Base-by-base conservation (phyloP, 1,284 basidiomycete genomes). In the Ceratobasidium sp. region DNA sequence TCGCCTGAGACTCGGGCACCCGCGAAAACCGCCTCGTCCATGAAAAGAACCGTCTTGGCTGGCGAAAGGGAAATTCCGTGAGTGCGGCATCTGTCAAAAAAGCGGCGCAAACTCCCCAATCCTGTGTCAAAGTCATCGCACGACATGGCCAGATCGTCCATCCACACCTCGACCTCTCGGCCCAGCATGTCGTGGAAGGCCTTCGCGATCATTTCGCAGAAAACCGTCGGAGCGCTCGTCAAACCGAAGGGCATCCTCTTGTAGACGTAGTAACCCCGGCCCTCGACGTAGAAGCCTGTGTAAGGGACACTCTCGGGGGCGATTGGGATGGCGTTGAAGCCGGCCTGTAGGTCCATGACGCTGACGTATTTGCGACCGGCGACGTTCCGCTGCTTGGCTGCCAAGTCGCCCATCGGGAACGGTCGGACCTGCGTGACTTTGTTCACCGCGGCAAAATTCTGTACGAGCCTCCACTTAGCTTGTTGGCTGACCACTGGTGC, bases 371-470 rank as follows among this genome's bases (percentile, higher is more conserved):
- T 22, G 9, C 77, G 56, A 2, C 77, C 74, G 24, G 66, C 64
- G 19, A 67, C 65, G 14, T 41, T 24, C 36, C 60, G 56, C 17
- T 75, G 64, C 22, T 74, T 76, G 22, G 45, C 45, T n/a, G 54
- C 48, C 11, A 75, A 54, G 59, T 73, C 54, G 22, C 73, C 73
- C 36, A 63, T 71, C 17, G 50, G 74, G 62, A 76, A 67, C 33
- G 60, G 63, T 29, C 73, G 66, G 4, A 79, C 66, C 56, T 77
- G 53, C 9, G 78, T 79, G 14, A 69, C 78, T 53, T 75, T 71
- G 75, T 79, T 79, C 19, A 79, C 45, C 41, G 63, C 41, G 33
- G 48, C 51, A 53, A 76, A 79, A 22, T 75, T 76, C 50, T 79
- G 79, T 45, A 71, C 65, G 9, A 79, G 62, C 27, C 76, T 24